These are phyloP conservation scores for Talaromyces marneffei DNA, from an alignment of 2,329 filamentous ascomycete genomes.

Conservation along the genomic window DNA sequence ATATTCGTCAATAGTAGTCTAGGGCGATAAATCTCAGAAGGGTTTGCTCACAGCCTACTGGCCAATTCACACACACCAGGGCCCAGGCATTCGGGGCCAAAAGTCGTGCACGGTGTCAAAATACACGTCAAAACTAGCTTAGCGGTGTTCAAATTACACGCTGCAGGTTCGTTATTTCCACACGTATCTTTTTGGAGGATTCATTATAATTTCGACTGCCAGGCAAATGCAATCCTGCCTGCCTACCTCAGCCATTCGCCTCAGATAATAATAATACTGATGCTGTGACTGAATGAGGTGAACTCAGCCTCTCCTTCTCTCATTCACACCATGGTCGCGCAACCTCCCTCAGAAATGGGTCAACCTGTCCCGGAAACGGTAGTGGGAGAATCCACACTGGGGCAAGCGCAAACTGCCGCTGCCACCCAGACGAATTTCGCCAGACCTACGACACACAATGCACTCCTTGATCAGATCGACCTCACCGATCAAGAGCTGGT, in stretches of 20 bases:
- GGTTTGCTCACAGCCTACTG: too few relatives aligned
- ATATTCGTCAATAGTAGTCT: too few relatives aligned
- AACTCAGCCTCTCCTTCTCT: neutral
- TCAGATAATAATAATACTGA: neutral
- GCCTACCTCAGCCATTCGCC: neutral
- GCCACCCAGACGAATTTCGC: neutral
- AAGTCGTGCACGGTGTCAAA: too few relatives aligned
- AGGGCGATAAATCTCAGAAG: too few relatives aligned
- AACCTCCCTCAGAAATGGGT: neutral
- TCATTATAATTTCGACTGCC: too few relatives aligned
- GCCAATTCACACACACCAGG: too few relatives aligned
- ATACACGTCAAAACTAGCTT: too few relatives aligned
- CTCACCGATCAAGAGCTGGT: neutral
- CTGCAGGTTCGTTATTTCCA: too few relatives aligned
- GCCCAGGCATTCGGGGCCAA: too few relatives aligned
- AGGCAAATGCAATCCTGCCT: too few relatives aligned
- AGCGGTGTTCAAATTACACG: too few relatives aligned
- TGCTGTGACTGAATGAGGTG: neutral
- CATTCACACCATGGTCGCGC: neutral
- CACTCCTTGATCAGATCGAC: neutral
- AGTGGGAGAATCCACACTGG: neutral
- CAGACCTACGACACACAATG: neutral
- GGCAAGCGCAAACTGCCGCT: slow-evolving; percentile 2
- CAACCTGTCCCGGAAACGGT: neutral
- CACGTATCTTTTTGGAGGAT: too few relatives aligned